Conservation (phyloP, 2,329 filamentous ascomycete genomes). For the Clonostachys rhizophaga region DNA sequence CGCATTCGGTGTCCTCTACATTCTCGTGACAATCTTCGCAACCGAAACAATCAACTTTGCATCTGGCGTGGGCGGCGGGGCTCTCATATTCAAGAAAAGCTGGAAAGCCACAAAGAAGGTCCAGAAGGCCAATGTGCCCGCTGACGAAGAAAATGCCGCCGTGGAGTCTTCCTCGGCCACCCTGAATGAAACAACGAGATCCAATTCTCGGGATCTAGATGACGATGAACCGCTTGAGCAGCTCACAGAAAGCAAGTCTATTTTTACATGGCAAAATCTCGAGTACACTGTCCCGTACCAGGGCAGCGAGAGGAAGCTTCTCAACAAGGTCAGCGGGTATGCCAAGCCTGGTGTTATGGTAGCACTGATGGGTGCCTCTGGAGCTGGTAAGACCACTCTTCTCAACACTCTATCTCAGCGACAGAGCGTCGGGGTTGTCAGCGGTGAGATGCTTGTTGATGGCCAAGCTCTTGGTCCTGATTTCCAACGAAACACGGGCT, state of each 20-base stretch:
- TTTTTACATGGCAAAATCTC: constrained; percentile 69
- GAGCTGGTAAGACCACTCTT: constrained; percentile 80
- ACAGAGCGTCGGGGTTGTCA: constrained; percentile 68
- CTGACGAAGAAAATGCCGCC: constrained; percentile 32
- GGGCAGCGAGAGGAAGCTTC: constrained; percentile 21
- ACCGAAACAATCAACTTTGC: constrained; percentile 63
- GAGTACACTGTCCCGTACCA: constrained; percentile 62
- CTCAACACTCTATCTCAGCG: constrained; percentile 73
- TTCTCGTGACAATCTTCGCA: constrained; percentile 64
- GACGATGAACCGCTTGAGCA: constrained; percentile 8
- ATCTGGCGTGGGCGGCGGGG: constrained; percentile 54
- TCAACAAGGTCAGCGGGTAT: constrained; percentile 61
- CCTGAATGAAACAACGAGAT: no score
- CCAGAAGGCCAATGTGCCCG: constrained; percentile 8
- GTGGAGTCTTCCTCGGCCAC: background rate
- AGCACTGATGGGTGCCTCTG: constrained; percentile 76
- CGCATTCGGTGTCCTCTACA: constrained; percentile 67
- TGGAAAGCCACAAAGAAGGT: constrained; percentile 48
- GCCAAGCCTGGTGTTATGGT: constrained; percentile 77
- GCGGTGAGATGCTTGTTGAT: constrained; percentile 73
- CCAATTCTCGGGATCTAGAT: background rate
- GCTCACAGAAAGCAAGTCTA: constrained; percentile 19
- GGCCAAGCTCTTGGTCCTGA: constrained; percentile 62
- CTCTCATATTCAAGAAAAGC: constrained; percentile 67
- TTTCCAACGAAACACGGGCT: constrained; percentile 76